These are phyloP conservation scores for Ganoderma meredithae DNA, from an alignment of 1,284 basidiomycete genomes.

Conservation along the genomic window DNA sequence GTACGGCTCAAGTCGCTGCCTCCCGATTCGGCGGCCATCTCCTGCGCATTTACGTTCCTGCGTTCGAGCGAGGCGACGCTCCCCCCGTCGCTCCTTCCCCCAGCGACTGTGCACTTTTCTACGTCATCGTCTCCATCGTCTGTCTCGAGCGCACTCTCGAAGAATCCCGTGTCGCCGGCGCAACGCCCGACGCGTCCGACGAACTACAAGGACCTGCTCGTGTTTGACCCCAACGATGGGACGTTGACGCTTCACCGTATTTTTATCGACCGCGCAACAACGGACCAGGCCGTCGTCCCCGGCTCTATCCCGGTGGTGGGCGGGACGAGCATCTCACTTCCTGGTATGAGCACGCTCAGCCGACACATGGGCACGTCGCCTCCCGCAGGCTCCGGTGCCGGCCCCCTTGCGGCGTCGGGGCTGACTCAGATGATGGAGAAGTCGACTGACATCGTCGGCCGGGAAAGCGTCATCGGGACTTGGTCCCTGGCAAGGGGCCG, in stretches of 20 bases:
- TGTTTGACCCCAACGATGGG: constrained; percentile 70
- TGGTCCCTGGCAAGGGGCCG: constrained; percentile 67
- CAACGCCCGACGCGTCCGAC: constrained; percentile 45
- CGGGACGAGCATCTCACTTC: constrained; percentile 53
- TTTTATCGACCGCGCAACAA: constrained; percentile 48
- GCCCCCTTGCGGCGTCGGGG: constrained; percentile 40
- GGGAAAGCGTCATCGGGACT: constrained; percentile 65
- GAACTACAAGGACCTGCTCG: constrained; percentile 67
- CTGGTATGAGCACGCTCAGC: constrained; percentile 49
- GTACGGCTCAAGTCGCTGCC: constrained; percentile 52
- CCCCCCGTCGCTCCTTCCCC: constrained; percentile 51
- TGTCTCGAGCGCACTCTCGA: constrained; percentile 42
- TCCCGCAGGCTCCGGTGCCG: constrained; percentile 26
- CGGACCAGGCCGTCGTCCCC: constrained; percentile 42
- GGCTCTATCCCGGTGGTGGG: constrained; percentile 46
- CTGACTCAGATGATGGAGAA: constrained; percentile 45
- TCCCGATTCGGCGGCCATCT: constrained; percentile 44
- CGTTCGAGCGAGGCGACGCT: constrained; percentile 45
- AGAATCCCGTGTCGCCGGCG: constrained; percentile 44
- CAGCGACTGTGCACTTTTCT: constrained; percentile 43
- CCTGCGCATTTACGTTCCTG: constrained; percentile 66
- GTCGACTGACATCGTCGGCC: constrained; percentile 56
- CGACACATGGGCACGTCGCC: constrained; percentile 36
- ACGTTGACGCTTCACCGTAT: constrained; percentile 64
- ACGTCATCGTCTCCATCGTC: constrained; percentile 43